A percentile compares a stretch with the other conserved stretches of the same genome.
Evolutionary conservation across 768 basidiomycete species (phyloP).

Genomic region (Thelephora ganbajun): DNA sequence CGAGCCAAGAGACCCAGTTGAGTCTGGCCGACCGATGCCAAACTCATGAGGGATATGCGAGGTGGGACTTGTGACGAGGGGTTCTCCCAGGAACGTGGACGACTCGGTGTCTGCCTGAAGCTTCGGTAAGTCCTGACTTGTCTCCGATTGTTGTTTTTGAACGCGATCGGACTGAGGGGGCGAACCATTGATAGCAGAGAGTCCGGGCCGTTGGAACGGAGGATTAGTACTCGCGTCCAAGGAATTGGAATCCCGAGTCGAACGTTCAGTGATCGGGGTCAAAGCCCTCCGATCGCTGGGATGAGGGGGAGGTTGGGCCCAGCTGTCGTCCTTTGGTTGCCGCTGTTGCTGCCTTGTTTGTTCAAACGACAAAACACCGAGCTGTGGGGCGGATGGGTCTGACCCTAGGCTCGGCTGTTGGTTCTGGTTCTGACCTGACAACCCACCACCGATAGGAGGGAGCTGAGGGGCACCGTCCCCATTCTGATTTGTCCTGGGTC

Average conservation of each 20-base stretch:
- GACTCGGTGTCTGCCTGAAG: too few species aligned
- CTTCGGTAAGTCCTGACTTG: too few species aligned
- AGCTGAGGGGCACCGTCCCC: constrained; percentile 1
- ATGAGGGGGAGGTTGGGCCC: constrained; percentile 2
- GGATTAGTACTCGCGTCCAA: neutral
- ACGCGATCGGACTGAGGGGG: too few species aligned
- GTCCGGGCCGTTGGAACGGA: too few species aligned
- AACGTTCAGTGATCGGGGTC: constrained; percentile 53
- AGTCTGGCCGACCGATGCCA: too few species aligned
- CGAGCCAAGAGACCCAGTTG: too few species aligned
- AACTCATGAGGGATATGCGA: too few species aligned
- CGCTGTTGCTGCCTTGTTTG: neutral
- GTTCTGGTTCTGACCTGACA: neutral
- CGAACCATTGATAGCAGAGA: too few species aligned
- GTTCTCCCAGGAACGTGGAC: too few species aligned
- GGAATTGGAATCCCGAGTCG: too few species aligned
- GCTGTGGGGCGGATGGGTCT: constrained; percentile 6
- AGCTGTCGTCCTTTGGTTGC: neutral
- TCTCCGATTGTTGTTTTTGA: too few species aligned
- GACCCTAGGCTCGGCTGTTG: neutral
- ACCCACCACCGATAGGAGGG: constrained; percentile 5
- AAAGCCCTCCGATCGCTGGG: constrained; percentile 20
- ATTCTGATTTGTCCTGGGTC: neutral
- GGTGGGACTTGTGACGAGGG: too few species aligned
- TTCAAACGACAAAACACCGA: constrained; percentile 2